phyloP scores from a whole-genome alignment of 2,329 filamentous ascomycete species.

The Truncatella angustata region DNA sequence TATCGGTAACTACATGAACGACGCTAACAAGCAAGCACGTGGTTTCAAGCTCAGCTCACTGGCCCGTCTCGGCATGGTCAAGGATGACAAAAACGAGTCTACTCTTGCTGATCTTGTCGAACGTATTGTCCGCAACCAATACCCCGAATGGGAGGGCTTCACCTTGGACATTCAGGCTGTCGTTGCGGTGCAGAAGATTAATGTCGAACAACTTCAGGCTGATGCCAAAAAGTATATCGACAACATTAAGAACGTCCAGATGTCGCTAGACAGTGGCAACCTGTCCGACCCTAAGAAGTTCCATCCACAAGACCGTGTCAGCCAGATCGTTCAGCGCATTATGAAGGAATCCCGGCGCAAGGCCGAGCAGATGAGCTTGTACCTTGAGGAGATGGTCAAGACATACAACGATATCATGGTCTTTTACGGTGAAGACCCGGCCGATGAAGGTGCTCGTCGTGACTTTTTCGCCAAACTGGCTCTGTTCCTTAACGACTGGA shows the following conservation, averaged over 20 bases:
- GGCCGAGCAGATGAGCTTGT: constrained; percentile 91
- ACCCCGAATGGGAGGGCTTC: constrained; percentile 92
- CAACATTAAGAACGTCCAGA: constrained; percentile 92
- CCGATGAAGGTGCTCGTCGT: constrained; percentile 86
- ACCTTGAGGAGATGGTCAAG: constrained; percentile 87
- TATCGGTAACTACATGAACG: constrained; percentile 99
- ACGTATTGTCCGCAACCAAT: constrained; percentile 93
- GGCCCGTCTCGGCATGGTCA: constrained; percentile 91
- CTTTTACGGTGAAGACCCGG: constrained; percentile 92
- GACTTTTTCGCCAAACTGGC: constrained; percentile 97
- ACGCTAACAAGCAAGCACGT: constrained; percentile 95
- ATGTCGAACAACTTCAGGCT: constrained; percentile 83
- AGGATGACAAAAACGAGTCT: constrained; percentile 98
- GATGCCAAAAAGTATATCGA: constrained; percentile 92
- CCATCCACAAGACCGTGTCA: constrained; percentile 93
- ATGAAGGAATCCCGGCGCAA: constrained; percentile 98
- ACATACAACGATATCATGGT: constrained; percentile 94
- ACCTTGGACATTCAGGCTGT: constrained; percentile 80
- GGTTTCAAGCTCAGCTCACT: constrained; percentile 98
- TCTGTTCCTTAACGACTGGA: constrained; percentile 88
- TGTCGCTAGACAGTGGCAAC: constrained; percentile 88
- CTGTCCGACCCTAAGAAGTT: constrained; percentile 96
- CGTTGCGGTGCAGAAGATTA: constrained; percentile 80
- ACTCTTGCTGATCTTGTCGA: constrained; percentile 95
- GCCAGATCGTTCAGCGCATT: constrained; percentile 82